Evolutionary conservation across 2,329 filamentous ascomycete species (phyloP).

Genomic region (Aspergillus phoenicis): DNA sequence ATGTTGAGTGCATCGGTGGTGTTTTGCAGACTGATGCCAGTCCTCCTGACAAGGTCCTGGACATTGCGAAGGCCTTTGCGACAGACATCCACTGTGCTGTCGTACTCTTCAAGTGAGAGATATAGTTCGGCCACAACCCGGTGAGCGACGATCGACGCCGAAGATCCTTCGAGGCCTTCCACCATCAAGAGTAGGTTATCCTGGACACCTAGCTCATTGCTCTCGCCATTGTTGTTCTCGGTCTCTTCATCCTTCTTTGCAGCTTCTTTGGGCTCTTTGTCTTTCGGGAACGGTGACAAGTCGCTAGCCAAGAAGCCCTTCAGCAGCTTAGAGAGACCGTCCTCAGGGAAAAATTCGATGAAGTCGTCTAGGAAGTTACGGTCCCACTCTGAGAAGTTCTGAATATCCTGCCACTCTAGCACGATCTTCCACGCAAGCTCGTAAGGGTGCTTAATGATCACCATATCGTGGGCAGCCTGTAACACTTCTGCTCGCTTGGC

Average conservation of each 20-base stretch:
- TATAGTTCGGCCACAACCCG: conserved; percentile 83
- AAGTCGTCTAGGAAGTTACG: conserved; percentile 77
- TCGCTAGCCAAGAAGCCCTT: conserved; percentile 80
- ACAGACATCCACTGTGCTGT: conserved; percentile 76
- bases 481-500: conserved; percentile 72
- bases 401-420: conserved; percentile 83
- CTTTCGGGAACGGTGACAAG: conserved; percentile 74
- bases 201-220: conserved; percentile 64
- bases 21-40: conserved; percentile 69
- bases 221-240: conserved; percentile 47
- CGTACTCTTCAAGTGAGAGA: conserved; percentile 79
- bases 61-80: conserved; percentile 70
- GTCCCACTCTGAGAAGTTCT: conserved; percentile 76
- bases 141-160: conserved; percentile 77
- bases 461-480: conserved; percentile 85
- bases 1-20: conserved; percentile 74
- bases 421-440: conserved; percentile 87
- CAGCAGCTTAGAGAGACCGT: conserved; percentile 79
- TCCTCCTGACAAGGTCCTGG: conserved; percentile 62
- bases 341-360: conserved; percentile 78
- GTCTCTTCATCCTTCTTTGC: conserved; percentile 14
- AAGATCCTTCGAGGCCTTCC: conserved; percentile 65
- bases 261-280: conserved; percentile 35
- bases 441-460: conserved; percentile 91
- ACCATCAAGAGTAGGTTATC: conserved; percentile 81